Base-by-base conservation (phyloP, 345 rosid genomes). In the Aquilaria sinensis region DNA sequence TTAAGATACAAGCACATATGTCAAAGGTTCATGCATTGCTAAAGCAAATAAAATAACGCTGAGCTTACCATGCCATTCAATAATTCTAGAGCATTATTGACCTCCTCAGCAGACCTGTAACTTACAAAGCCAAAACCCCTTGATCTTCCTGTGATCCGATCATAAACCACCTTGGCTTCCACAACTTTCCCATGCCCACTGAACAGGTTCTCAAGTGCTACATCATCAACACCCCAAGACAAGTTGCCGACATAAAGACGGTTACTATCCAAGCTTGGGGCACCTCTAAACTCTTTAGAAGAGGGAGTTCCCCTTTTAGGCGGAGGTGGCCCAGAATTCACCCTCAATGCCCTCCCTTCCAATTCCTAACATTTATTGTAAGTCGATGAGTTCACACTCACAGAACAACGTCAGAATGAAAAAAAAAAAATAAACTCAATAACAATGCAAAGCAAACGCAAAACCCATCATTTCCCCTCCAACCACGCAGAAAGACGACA, bases 51-150 rank as follows among this genome's bases (percentile, higher is more conserved):
- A 16, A 50, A 60, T n/a, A 46, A 30, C 3, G 6, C 31, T 33
- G 60, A 72, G 81, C 97, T 88, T 85, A 94, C 97, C 54, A 63
- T 78, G 30, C 99, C 99, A 67, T 94, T 62, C 77, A 90, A 78
- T 65, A 89, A 75, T 30, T 71, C 80, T 55, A 94, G 78, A 23
- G 97, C 99, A 59, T 59, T 73, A 70, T 82, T 67, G 53, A 86
- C 96, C 78, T 94, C 99, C 46, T 82, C 80, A 65, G 96, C 56
- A 60, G 96, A 85, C 69, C 78, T 78, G 74, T 82, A 94, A 8
- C 95, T 83, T 51, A 94, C 97, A 67, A 94, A 94, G 54, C 99
- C 99, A 37, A 90, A 94, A 63, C 99, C 97, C 81, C 92, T 87
- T 51, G 99, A 94, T 69, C 99, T 81, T 58, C 99, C 97, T 61